A percentile compares a stretch with the other conserved stretches of the same genome.
Conservation (phyloP, 495 filamentous ascomycete species). For the Aspergillus campestris region DNA sequence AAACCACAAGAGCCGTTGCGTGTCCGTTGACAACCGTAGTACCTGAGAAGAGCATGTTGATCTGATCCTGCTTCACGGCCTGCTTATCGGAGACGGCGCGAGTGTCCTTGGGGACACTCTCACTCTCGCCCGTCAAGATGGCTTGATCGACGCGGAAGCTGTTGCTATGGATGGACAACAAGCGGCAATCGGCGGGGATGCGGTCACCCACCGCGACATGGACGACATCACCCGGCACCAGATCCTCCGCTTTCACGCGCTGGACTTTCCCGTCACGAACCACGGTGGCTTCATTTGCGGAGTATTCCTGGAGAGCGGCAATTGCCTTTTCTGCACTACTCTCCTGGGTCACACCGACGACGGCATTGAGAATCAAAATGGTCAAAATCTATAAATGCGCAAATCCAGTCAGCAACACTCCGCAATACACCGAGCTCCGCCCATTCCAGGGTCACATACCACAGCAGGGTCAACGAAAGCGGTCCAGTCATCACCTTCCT, state of each 20-base stretch:
- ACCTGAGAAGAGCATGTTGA: slow-evolving; percentile 97
- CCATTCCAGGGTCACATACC: slow-evolving; percentile 41
- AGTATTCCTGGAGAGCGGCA: slow-evolving; percentile 97
- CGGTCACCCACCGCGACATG: slow-evolving; percentile 85
- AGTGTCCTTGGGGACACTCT: slow-evolving; percentile 87
- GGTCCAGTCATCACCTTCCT: slow-evolving; percentile 87
- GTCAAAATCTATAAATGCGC: slow-evolving; percentile 67
- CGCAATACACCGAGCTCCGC: background rate
- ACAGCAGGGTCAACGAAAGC: slow-evolving; percentile 98
- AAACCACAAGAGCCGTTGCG: slow-evolving; percentile 83
- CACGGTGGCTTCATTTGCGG: slow-evolving; percentile 94
- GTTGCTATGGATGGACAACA: slow-evolving; percentile 91
- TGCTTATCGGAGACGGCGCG: slow-evolving; percentile 59
- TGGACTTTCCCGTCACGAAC: slow-evolving; percentile 67
- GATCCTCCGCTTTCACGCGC: slow-evolving; percentile 82
- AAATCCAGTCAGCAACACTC: slow-evolving; percentile 6
- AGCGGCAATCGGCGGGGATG: slow-evolving; percentile 91
- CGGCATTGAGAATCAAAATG: slow-evolving; percentile 91
- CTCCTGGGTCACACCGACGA: slow-evolving; percentile 97
- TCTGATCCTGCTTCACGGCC: slow-evolving; percentile 95
- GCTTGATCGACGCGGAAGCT: slow-evolving; percentile 94
- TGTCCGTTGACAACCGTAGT: slow-evolving; percentile 94
- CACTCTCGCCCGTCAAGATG: slow-evolving; percentile 95
- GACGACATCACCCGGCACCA: slow-evolving; percentile 93
- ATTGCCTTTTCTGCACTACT: slow-evolving; percentile 98